Conservation (phyloP, 345 rosid species). For the Aurinia saxatilis region DNA sequence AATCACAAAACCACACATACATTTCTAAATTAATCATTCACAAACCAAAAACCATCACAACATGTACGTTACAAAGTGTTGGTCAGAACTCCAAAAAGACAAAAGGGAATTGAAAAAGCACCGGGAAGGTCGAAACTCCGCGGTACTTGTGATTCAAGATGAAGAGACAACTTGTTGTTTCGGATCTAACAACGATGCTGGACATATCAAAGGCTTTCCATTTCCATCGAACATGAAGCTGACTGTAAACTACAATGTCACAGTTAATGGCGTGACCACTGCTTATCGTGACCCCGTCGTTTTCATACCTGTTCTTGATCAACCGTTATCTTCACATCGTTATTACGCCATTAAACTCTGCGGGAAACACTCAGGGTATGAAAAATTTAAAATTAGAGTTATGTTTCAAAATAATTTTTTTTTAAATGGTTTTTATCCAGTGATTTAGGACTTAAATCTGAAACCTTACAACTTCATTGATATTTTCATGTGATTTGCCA, state of each 20-base stretch:
- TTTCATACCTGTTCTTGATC: conserved; percentile 44
- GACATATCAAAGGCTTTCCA: conserved; percentile 23
- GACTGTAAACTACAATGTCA: background rate
- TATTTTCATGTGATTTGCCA: too few relatives aligned
- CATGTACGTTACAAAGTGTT: conserved; percentile 11
- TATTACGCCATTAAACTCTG: conserved; percentile 22
- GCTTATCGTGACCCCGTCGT: conserved; percentile 15
- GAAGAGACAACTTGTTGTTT: conserved; percentile 41
- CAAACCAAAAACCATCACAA: conserved; percentile 16
- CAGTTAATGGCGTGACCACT: background rate
- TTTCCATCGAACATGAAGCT: conserved; percentile 34
- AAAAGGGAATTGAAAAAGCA: conserved; percentile 17
- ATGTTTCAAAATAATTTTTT: too few relatives aligned
- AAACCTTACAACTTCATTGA: background rate
- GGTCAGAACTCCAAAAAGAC: conserved; percentile 32
- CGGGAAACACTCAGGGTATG: conserved; percentile 22
- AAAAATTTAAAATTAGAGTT: too few relatives aligned
- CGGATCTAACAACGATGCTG: conserved; percentile 15
- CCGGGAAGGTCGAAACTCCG: conserved; percentile 45
- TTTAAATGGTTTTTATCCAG: too few relatives aligned
- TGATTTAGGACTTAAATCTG: too few relatives aligned
- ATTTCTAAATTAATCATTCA: too few relatives aligned
- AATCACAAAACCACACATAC: background rate
- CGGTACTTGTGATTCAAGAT: conserved; percentile 36
- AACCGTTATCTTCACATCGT: conserved; percentile 37